Conservation (phyloP, 129 eudicot genomes). For the Lactuca sativa region DNA sequence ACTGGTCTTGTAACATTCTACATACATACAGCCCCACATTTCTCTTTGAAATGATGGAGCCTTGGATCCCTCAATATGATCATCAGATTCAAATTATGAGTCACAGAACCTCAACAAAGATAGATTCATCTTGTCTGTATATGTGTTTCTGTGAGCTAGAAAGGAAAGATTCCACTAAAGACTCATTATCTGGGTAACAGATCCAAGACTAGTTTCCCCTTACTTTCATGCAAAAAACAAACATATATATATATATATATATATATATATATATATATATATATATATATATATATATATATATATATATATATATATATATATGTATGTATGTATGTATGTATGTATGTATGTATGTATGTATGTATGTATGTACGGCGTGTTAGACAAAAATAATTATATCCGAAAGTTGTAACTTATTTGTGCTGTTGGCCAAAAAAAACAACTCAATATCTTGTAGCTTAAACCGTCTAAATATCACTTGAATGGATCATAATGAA, state of each 20-base stretch:
- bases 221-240: constrained; percentile 69
- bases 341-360: not conserved
- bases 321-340: not conserved
- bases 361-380: too few species aligned
- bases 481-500: too few species aligned
- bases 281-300: constrained; percentile 26
- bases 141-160: constrained; percentile 35
- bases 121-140: constrained; percentile 42
- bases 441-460: too few species aligned
- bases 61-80: constrained; percentile 50
- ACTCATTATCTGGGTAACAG: constrained; percentile 47
- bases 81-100: constrained; percentile 43
- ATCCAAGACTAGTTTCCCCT: constrained; percentile 72
- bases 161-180: constrained; percentile 39
- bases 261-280: not conserved
- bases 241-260: constrained; percentile 28
- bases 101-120: constrained; percentile 34
- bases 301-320: not conserved
- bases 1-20: constrained; percentile 49
- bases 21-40: constrained; percentile 29
- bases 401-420: too few species aligned
- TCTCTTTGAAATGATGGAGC: constrained; percentile 35
- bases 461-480: too few species aligned
- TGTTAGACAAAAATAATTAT: too few species aligned
- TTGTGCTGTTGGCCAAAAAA: too few species aligned